Conservation (phyloP, 371 early-diverging fungal genomes). For the Enterospora canceri region DNA sequence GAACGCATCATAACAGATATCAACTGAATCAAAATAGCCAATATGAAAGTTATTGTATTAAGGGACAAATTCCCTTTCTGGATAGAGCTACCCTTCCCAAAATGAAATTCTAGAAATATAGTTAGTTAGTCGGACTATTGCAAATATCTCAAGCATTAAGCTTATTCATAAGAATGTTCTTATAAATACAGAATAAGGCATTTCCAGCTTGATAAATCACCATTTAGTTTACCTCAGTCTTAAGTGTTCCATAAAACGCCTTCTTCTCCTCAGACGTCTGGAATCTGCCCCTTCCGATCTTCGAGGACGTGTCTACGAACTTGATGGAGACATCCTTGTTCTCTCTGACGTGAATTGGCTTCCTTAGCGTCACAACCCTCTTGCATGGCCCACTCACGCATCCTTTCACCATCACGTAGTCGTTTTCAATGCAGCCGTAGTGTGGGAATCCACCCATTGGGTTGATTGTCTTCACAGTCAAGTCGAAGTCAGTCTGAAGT, state of each 20-base stretch:
- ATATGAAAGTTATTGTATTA: not conserved
- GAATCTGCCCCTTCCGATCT: constrained; percentile 99
- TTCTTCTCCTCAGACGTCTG: constrained; percentile 94
- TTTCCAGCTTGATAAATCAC: not conserved
- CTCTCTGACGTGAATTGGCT: constrained; percentile 81
- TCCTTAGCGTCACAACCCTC: constrained; percentile 92
- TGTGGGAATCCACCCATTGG: constrained; percentile 98
- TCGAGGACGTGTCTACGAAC: constrained; percentile 98
- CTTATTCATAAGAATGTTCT: not conserved
- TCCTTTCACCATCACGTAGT: constrained; percentile 97
- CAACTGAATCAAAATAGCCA: too few relatives aligned
- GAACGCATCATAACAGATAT: too few relatives aligned
- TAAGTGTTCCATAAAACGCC: constrained; percentile 67
- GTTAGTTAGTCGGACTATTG: not conserved
- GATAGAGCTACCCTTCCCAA: not conserved
- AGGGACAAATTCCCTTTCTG: not conserved
- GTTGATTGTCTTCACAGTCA: constrained; percentile 85
- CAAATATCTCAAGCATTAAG: not conserved
- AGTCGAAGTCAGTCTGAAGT: constrained; percentile 87
- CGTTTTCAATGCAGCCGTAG: constrained; percentile 92
- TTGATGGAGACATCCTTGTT: constrained; percentile 81
- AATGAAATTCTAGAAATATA: not conserved
- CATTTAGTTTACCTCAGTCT: constrained; percentile 47
- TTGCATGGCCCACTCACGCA: constrained; percentile 86
- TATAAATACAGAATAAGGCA: not conserved